A percentile compares a stretch with the other conserved stretches of the same genome.
phyloP scores from a whole-genome alignment of 345 rosid species.

The Aquilaria malaccensis region DNA sequence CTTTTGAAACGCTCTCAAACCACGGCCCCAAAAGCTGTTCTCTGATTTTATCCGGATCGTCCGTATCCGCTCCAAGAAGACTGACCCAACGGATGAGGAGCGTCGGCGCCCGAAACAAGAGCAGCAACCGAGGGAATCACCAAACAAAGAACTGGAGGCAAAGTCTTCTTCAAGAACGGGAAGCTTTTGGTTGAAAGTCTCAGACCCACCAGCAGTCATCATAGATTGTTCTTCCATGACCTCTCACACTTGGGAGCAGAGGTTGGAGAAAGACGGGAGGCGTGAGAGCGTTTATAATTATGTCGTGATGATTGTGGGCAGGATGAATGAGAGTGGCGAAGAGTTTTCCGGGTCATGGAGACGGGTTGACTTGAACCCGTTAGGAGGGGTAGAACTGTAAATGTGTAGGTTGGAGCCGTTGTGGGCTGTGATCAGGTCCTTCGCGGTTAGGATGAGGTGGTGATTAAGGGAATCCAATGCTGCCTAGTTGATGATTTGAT shows the following conservation, averaged over 20 bases:
- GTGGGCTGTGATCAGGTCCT: slow-evolving; percentile 8
- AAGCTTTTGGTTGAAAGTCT: background rate
- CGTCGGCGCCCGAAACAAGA: slow-evolving; percentile 38
- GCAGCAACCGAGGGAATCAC: slow-evolving; percentile 39
- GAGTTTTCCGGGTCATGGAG: background rate
- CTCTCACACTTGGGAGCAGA: too few relatives aligned
- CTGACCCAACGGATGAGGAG: slow-evolving; percentile 28
- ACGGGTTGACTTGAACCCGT: background rate
- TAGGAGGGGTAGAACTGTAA: slow-evolving; percentile 8
- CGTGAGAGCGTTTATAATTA: background rate
- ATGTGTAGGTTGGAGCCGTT: slow-evolving; percentile 1
- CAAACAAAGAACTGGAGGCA: slow-evolving; percentile 3
- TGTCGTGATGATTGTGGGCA: too few relatives aligned
- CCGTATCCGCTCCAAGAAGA: slow-evolving; percentile 54
- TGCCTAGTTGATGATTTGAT: background rate
- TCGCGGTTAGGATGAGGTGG: slow-evolving; percentile 7
- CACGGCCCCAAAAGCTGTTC: slow-evolving; percentile 48
- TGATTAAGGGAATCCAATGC: background rate
- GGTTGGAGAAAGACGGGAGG: background rate
- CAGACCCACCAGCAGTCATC: background rate
- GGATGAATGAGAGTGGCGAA: too few relatives aligned
- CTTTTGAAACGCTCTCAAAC: slow-evolving; percentile 37
- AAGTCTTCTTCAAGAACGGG: background rate
- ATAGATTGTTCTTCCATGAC: too few relatives aligned
- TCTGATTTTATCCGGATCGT: slow-evolving; percentile 19